phyloP scores from a whole-genome alignment of 2,329 filamentous ascomycete genomes.

The Microcyclospora tardicrescens region DNA sequence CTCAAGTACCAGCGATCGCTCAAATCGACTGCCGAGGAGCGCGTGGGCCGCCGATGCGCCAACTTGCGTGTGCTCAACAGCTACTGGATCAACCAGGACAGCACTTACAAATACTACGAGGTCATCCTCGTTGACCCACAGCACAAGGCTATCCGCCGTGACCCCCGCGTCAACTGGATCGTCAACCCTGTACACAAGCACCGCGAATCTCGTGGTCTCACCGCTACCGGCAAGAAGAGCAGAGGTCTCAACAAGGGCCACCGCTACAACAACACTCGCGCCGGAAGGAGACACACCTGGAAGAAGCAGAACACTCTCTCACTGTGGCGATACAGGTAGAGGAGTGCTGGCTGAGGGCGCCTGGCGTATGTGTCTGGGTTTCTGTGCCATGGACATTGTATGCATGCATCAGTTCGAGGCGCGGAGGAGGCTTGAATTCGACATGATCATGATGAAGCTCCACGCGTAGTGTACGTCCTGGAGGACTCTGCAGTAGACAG shows the following conservation, averaged over 20 bases:
- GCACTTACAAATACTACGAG: slow-evolving; percentile 99
- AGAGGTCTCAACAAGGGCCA: slow-evolving; percentile 99
- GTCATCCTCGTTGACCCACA: slow-evolving; percentile 99
- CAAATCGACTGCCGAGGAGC: slow-evolving; percentile 95
- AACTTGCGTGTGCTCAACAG: slow-evolving; percentile 99
- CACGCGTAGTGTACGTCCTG: no score
- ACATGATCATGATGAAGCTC: no score
- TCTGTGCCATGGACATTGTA: no score
- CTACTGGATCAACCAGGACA: slow-evolving; percentile 99
- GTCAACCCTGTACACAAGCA: slow-evolving; percentile 99
- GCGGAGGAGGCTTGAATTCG: no score
- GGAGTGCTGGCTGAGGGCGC: slow-evolving; percentile 1
- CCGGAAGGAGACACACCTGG: slow-evolving; percentile 99
- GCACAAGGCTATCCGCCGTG: slow-evolving; percentile 99
- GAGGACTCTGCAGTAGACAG: no score
- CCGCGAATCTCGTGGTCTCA: slow-evolving; percentile 94
- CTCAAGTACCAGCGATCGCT: slow-evolving; percentile 99
- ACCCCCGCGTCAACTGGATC: slow-evolving; percentile 99
- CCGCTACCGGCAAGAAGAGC: slow-evolving; percentile 98
- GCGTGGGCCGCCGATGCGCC: slow-evolving; percentile 96
- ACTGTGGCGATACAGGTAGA: slow-evolving; percentile 93
- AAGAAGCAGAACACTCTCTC: slow-evolving; percentile 99
- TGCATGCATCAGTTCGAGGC: no score
- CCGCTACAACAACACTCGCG: slow-evolving; percentile 95
- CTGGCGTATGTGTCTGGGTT: no score